Base-by-base conservation (phyloP, 129 eudicot genomes). In the Arctium minus region DNA sequence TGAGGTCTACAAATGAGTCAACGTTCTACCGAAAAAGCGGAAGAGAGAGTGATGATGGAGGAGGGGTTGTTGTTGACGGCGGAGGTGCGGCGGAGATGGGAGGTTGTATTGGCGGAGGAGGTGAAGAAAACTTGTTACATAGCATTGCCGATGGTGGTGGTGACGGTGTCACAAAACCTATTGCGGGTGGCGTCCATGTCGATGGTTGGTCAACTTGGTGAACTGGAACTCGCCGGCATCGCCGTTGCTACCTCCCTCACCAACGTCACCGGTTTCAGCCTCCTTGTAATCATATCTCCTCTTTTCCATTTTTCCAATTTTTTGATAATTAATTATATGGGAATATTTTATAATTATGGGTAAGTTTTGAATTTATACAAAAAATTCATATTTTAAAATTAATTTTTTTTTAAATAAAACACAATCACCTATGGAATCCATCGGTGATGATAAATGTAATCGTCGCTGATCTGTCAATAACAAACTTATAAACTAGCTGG, bases 181-280 rank as follows among this genome's bases (percentile, higher is more conserved):
- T 40, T 89, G 60, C 82, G 89, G 9, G 87, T 88, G 38, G 85
- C 77, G 3, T 83, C 92, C 5, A 79, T 92, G 94, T 86, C 92
- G n/a, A 90, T 92, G 94, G 81, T 90, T 6, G 97, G 94, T n/a
- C 97, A 92, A 35, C 87, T 92, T 4, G 91, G 91, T 0, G 86
- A 92, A 64, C 87, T 92, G 1, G 75, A 87, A 37, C 82, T 92
- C 44, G 86, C 94, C 1, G 83, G 89, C 44, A 82, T 86, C 22
- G 83, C 97, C 3, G 84, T 90, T 13, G 94, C 94, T 72, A 90
- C 91, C 53, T 92, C 94, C 36, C 81, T 92, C 53, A 81, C 91
- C 2, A 90, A 92, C 65, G 97, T 90, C 72, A 90, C 94, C 6
- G 97, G 94, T 73, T 92, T 86, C 79, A 92, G 97, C 80, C 81